Evolutionary conservation across 2,329 filamentous ascomycete genomes (phyloP).

Genomic region (Colletotrichum sp.): DNA sequence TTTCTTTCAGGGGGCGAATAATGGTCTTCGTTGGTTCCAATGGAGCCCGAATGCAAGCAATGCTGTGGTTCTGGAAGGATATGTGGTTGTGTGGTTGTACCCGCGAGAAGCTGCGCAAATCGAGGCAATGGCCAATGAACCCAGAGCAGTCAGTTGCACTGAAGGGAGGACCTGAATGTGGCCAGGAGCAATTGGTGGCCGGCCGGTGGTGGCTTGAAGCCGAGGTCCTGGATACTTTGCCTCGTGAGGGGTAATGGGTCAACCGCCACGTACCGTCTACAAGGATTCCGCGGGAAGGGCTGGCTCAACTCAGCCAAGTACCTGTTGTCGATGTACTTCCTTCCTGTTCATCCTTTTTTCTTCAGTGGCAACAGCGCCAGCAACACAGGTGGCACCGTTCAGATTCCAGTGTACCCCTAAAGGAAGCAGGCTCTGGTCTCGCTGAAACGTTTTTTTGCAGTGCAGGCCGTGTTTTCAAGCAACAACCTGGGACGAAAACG

Average conservation of each 20-base stretch:
- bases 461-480: neutral
- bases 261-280: neutral
- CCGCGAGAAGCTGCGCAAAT: neutral
- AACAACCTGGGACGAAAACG: neutral
- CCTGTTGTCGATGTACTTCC: neutral
- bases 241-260: neutral
- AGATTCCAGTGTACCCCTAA: neutral
- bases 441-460: neutral
- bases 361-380: constrained; percentile 8
- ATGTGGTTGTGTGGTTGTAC: neutral
- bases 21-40: neutral
- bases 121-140: neutral
- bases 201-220: neutral
- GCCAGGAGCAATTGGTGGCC: constrained; percentile 12
- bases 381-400: neutral
- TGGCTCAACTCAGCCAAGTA: neutral
- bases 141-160: neutral
- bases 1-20: neutral
- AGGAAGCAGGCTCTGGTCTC: neutral
- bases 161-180: neutral
- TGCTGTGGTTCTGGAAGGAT: neutral
- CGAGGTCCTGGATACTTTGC: constrained; percentile 9
- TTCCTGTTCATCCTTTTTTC: neutral
- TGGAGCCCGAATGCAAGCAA: constrained; percentile 2
- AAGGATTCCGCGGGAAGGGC: neutral